Evolutionary conservation across 1,139 yeast species (phyloP).

Genomic region (Groenewaldozyma auringiensis): DNA sequence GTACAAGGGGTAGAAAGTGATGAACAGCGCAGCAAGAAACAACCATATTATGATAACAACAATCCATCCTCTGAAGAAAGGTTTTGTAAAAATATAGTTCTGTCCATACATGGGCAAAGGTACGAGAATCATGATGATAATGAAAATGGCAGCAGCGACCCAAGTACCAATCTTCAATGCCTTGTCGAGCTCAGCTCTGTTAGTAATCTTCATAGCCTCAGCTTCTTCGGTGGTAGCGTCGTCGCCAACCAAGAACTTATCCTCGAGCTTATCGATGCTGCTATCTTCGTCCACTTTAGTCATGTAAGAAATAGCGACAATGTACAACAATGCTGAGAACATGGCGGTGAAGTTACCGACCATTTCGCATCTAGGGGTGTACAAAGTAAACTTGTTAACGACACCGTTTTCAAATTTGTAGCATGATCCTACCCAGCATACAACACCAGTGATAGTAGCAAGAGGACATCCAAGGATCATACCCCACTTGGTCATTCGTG

Average conservation of each 20-base stretch:
- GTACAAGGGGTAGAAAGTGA: slow-evolving; percentile 10
- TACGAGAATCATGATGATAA: slow-evolving; percentile 29
- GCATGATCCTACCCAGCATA: slow-evolving; percentile 41
- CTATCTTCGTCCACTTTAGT: slow-evolving; percentile 52
- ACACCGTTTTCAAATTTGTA: slow-evolving; percentile 33
- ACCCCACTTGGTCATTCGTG: slow-evolving; percentile 45
- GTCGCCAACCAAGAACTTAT: slow-evolving; percentile 50
- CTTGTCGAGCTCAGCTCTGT: slow-evolving; percentile 25
- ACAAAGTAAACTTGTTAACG: slow-evolving; percentile 56
- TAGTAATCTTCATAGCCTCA: slow-evolving; percentile 17
- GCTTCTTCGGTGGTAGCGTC: slow-evolving; percentile 37
- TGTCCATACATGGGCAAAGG: slow-evolving; percentile 15
- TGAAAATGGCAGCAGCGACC: slow-evolving; percentile 47
- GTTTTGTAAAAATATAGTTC: slow-evolving; percentile 11
- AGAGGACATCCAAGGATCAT: slow-evolving; percentile 39
- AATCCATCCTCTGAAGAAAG: slow-evolving; percentile 15
- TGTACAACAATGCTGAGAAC: slow-evolving; percentile 54
- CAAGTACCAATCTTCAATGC: slow-evolving; percentile 39
- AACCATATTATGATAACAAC: slow-evolving; percentile 14
- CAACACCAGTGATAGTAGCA: slow-evolving; percentile 39
- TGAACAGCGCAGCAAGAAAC: slow-evolving; percentile 11
- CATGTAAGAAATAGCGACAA: slow-evolving; percentile 54
- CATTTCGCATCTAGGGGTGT: slow-evolving; percentile 63
- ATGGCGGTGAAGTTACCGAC: slow-evolving; percentile 78
- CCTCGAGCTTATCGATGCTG: slow-evolving; percentile 38